These are phyloP conservation scores for Populus hybrid DNA, from an alignment of 441 rosid genomes.

Conservation along the genomic window DNA sequence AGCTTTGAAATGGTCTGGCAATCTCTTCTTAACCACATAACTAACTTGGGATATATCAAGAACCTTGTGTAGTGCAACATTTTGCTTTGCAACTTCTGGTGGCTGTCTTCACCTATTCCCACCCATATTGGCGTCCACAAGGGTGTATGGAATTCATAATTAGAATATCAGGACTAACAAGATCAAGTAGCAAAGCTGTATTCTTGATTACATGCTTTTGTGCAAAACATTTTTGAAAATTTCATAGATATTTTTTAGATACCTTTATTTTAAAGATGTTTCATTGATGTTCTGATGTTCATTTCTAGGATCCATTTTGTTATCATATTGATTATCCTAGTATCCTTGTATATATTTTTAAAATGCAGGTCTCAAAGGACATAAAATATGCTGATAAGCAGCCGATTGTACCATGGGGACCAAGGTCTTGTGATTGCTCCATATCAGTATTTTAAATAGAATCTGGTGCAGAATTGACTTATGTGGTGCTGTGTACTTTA, in stretches of 20 bases:
- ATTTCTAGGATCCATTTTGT: background rate
- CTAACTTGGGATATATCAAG: background rate
- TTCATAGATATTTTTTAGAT: background rate
- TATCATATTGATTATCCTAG: conserved; percentile 7
- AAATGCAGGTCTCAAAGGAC: conserved; percentile 87
- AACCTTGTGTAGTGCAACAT: background rate
- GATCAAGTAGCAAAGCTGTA: background rate
- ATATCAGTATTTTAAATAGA: conserved; percentile 2
- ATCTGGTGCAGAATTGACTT: background rate
- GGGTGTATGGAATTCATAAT: background rate
- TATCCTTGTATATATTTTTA: conserved; percentile 9
- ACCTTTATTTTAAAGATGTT: background rate
- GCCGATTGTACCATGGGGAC: conserved; percentile 97
- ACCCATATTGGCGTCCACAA: background rate
- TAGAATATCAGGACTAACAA: background rate
- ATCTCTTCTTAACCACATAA: background rate
- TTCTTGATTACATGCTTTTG: background rate
- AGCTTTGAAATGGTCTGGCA: background rate
- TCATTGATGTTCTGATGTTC: background rate
- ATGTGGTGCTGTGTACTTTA: background rate
- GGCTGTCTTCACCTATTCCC: background rate
- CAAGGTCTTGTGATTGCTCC: conserved; percentile 49
- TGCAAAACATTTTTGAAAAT: background rate
- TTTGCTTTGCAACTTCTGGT: background rate
- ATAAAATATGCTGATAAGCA: conserved; percentile 93